These are phyloP conservation scores for Dichotomocladium elegans DNA, from an alignment of 371 early-diverging fungal genomes.

Conservation along the genomic window DNA sequence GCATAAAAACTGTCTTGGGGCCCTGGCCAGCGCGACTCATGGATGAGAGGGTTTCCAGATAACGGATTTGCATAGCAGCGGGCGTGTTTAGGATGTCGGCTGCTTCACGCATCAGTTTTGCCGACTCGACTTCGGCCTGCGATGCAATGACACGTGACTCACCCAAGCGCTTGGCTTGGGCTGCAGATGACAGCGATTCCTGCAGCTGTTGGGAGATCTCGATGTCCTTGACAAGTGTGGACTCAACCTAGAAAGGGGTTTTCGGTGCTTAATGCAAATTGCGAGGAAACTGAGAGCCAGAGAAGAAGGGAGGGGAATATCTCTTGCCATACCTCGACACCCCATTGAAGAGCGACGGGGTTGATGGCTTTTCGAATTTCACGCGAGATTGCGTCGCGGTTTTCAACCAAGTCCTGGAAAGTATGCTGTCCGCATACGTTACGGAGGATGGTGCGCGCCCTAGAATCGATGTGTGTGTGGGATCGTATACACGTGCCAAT, in stretches of 20 bases:
- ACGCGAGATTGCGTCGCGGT: conserved; percentile 80
- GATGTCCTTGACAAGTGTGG: conserved; percentile 86
- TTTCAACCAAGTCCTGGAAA: conserved; percentile 78
- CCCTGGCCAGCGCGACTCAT: conserved; percentile 70
- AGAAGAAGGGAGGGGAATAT: no score
- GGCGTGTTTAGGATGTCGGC: conserved; percentile 67
- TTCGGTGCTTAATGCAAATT: no score
- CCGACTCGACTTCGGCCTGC: conserved; percentile 87
- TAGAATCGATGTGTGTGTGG: no score
- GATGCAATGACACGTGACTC: conserved; percentile 89
- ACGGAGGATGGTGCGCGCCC: conserved; percentile 68
- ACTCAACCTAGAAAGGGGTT: conserved; percentile 47
- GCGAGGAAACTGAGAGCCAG: no score
- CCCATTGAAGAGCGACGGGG: conserved; percentile 57
- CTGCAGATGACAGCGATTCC: conserved; percentile 81
- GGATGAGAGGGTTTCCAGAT: conserved; percentile 75
- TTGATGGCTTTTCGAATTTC: conserved; percentile 76
- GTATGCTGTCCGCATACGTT: conserved; percentile 58
- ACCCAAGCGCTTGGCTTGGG: conserved; percentile 83
- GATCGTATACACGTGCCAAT: no score
- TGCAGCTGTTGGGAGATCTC: conserved; percentile 70
- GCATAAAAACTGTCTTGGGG: conserved; percentile 74
- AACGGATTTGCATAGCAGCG: conserved; percentile 85
- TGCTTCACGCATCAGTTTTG: conserved; percentile 92
- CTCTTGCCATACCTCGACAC: conserved; percentile 51